Conservation (phyloP, 2,329 filamentous ascomycete genomes). For the Fusarium albosuccineum region DNA sequence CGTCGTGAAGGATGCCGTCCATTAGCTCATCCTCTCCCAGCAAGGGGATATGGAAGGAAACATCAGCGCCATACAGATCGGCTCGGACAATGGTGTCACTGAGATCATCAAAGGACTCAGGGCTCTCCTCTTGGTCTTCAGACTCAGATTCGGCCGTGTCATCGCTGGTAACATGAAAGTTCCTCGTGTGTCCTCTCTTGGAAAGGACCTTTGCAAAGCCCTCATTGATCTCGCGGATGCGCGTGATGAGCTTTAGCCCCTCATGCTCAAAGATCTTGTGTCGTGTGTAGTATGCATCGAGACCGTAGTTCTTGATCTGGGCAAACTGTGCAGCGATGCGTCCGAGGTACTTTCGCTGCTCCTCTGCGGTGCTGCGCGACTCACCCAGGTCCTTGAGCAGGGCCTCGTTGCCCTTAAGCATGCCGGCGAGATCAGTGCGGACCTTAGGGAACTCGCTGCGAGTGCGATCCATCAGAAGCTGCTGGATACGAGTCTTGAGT, state of each 20-base stretch:
- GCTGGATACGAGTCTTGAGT: slow-evolving; percentile 52
- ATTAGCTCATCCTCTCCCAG: slow-evolving; percentile 26
- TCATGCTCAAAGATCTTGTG: slow-evolving; percentile 47
- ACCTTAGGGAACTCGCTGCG: slow-evolving; percentile 55
- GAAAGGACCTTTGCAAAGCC: slow-evolving; percentile 49
- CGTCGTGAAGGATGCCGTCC: slow-evolving; percentile 46
- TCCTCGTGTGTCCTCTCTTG: slow-evolving; percentile 37
- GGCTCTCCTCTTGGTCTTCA: neutral
- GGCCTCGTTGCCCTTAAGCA: slow-evolving; percentile 19
- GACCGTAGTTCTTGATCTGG: slow-evolving; percentile 44
- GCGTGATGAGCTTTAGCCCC: slow-evolving; percentile 54
- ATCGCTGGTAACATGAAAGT: neutral
- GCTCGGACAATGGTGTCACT: slow-evolving; percentile 7
- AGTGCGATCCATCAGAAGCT: slow-evolving; percentile 57
- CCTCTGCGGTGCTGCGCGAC: slow-evolving; percentile 41
- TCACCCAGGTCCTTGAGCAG: slow-evolving; percentile 49
- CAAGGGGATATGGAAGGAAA: slow-evolving; percentile 20
- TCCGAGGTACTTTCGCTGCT: slow-evolving; percentile 54
- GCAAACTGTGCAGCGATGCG: slow-evolving; percentile 50
- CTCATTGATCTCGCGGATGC: slow-evolving; percentile 54
- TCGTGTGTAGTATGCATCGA: slow-evolving; percentile 54
- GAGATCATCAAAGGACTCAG: neutral
- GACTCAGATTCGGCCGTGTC: neutral
- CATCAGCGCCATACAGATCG: slow-evolving; percentile 31
- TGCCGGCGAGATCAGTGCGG: slow-evolving; percentile 45